A percentile compares a stretch with the other conserved stretches of the same genome.
These are phyloP conservation scores for Leccinum sublutescens DNA, from an alignment of 768 basidiomycete species.

Conservation along the genomic window DNA sequence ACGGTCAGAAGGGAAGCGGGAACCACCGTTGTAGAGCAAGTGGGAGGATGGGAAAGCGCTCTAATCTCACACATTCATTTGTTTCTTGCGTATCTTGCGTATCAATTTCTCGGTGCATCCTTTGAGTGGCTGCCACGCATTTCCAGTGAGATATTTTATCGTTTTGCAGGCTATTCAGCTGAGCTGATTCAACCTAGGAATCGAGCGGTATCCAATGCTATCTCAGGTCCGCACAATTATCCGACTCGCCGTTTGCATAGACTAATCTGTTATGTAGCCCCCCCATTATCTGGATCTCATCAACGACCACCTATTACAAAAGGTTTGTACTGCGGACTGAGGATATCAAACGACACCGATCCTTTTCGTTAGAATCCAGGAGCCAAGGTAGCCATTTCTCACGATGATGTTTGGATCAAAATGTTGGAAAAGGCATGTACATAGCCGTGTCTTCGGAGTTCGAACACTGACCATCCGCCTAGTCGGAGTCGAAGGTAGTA, in stretches of 20 bases:
- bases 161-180: too few species aligned
- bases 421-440: constrained; percentile 2
- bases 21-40: background rate
- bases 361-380: background rate
- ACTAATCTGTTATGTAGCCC: background rate
- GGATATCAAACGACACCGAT: background rate
- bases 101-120: too few species aligned
- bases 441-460: too few species aligned
- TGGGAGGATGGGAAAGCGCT: background rate
- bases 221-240: constrained; percentile 1
- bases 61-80: background rate
- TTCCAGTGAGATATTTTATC: background rate
- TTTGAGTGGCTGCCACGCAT: background rate
- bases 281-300: constrained; percentile 11
- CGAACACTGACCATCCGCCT: background rate
- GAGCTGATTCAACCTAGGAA: background rate
- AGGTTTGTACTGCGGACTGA: background rate
- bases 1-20: background rate
- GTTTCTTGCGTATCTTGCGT: background rate
- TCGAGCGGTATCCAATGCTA: background rate
- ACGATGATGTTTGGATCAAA: constrained; percentile 12
- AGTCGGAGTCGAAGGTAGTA: background rate
- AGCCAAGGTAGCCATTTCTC: constrained; percentile 5
- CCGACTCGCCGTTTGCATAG: too few species aligned
- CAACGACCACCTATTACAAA: constrained; percentile 9